Base-by-base conservation (phyloP, 441 rosid genomes). In the Sinapis alba region DNA sequence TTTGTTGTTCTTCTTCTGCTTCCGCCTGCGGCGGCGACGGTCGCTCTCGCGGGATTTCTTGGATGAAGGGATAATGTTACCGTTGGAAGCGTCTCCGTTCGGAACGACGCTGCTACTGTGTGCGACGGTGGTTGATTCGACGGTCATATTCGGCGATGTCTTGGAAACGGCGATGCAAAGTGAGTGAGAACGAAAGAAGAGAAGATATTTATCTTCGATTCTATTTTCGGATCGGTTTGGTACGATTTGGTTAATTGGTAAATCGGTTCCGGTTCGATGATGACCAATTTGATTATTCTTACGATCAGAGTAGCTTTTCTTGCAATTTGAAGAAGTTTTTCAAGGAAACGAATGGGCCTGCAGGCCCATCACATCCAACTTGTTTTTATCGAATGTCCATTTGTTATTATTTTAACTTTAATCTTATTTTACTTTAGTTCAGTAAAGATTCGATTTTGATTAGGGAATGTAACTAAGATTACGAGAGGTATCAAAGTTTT, bases 1-100 rank as follows among this genome's bases (percentile, higher is more conserved):
- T 70, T 79, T 78, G 76, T 86, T 90, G 71, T 78, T 90, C 89
- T 96, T 96, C 92, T 96, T 96, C 87, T 91, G 99, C 89, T 93
- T 96, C 76, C 99, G 93, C 65, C 99, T 75, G 65, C 98, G 89
- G 68, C 98, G 98, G 18, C 99, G 98, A 26, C 99, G 84, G 36
- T 96, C 98, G 76, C 78, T 86, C 79, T 93, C 97, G 6, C 88
- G 88, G 2, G 92, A 82, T 79, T 91, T 90, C 79, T 85, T 91
- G 24, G 80, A 58, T 77, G 86, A 76, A 28, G 62, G 43, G 15
- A 8, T 51, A 20, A 79, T 21, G 69, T 41, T 79, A 26, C 85
- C 78, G 73, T 80, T 84, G 1, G 81, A 61, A 53, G 67, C 80
- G 85, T 87, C 94, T 69, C 95, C 95, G 74, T 87, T 90, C 11